Conservation (phyloP, 1,139 yeast genomes). For the Debaryomyces fabryi region DNA sequence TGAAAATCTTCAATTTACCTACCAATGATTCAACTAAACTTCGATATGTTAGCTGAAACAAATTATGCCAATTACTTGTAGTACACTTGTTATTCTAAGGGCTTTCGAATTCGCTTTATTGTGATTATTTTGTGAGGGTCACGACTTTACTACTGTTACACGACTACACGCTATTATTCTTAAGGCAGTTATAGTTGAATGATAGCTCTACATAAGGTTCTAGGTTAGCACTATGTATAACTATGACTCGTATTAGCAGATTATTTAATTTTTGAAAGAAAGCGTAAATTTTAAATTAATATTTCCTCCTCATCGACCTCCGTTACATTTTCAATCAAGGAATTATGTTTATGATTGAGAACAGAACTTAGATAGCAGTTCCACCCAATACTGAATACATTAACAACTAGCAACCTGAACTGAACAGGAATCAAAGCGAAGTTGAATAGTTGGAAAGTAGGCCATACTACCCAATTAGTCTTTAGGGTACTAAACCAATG, state of each 20-base stretch:
- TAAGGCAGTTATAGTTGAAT: not conserved
- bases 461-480: slow-evolving; percentile 89
- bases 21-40: slow-evolving; percentile 1
- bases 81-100: slow-evolving; percentile 8
- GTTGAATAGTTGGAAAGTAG: slow-evolving; percentile 72
- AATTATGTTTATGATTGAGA: slow-evolving; percentile 15
- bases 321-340: not conserved
- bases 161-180: slow-evolving; percentile 3
- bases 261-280: not conserved
- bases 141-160: slow-evolving; percentile 7
- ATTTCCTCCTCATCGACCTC: slow-evolving; percentile 13
- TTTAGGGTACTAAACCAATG: slow-evolving; percentile 63
- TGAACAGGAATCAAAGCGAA: slow-evolving; percentile 73
- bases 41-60: slow-evolving; percentile 1
- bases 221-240: not conserved
- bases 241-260: not conserved
- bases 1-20: slow-evolving; percentile 1
- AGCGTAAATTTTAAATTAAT: slow-evolving; percentile 7
- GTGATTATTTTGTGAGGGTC: slow-evolving; percentile 8
- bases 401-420: slow-evolving; percentile 68
- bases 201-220: not conserved
- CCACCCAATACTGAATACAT: slow-evolving; percentile 79
- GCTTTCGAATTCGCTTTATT: slow-evolving; percentile 5
- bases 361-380: slow-evolving; percentile 70
- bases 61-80: not conserved